Evolutionary conservation across 805 yeast species (phyloP).

Genomic region (Monosporozyma unispora): DNA sequence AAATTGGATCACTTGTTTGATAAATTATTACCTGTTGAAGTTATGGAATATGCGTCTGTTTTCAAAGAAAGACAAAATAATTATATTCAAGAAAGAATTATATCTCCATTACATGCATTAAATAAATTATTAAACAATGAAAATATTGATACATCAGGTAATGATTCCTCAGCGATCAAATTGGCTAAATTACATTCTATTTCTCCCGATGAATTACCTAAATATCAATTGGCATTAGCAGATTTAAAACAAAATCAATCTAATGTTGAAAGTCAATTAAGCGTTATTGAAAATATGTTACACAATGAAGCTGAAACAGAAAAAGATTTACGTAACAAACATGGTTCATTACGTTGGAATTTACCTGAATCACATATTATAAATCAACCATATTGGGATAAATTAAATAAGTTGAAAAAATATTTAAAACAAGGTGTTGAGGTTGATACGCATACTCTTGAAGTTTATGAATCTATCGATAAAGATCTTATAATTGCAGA

Average conservation of each 20-base stretch:
- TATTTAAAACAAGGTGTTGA: constrained; percentile 48
- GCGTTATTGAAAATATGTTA: constrained; percentile 40
- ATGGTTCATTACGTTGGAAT: constrained; percentile 49
- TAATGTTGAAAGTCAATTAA: constrained; percentile 36
- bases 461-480: constrained; percentile 41
- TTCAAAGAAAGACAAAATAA: constrained; percentile 56
- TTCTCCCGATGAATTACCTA: constrained; percentile 37
- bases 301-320: constrained; percentile 49
- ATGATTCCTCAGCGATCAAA: neutral
- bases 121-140: constrained; percentile 36
- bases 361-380: constrained; percentile 40
- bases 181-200: constrained; percentile 1
- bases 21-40: constrained; percentile 56
- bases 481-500: constrained; percentile 35
- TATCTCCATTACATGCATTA: constrained; percentile 41
- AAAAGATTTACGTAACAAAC: constrained; percentile 35
- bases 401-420: constrained; percentile 36
- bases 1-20: constrained; percentile 37
- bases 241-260: constrained; percentile 16
- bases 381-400: constrained; percentile 31
- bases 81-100: constrained; percentile 39
- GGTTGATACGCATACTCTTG: constrained; percentile 49
- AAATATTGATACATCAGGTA: neutral
- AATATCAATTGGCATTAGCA: constrained; percentile 28
- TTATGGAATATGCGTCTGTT: constrained; percentile 58